phyloP scores from a whole-genome alignment of 768 basidiomycete genomes.

The Termitomyces sp. region DNA sequence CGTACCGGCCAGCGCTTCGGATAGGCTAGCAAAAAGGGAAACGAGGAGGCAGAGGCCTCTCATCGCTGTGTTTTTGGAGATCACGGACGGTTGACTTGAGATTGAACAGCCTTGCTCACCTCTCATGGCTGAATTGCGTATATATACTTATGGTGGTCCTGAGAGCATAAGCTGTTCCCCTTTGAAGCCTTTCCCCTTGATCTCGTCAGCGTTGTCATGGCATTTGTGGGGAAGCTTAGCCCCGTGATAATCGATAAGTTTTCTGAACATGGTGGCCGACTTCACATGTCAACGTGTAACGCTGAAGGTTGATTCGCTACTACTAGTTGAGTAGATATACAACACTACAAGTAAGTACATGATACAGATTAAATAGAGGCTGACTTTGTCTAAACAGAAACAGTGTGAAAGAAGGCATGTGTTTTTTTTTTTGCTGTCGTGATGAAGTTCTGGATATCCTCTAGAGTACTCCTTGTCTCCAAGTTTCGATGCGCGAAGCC shows the following conservation, averaged over 20 bases:
- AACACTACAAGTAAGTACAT: neutral
- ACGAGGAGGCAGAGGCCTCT: constrained; percentile 10
- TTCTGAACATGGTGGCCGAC: neutral
- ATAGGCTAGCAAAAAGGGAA: constrained; percentile 4
- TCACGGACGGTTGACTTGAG: neutral
- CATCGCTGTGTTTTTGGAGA: neutral
- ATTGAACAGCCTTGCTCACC: neutral
- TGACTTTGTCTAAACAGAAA: neutral
- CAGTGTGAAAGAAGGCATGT: neutral
- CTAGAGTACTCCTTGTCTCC: neutral
- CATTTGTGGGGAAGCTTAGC: neutral
- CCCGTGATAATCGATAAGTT: neutral
- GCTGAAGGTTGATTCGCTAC: too few species aligned
- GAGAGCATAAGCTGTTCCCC: constrained; percentile 1
- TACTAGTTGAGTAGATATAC: neutral
- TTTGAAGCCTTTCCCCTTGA: neutral
- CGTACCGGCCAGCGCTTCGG: constrained; percentile 11
- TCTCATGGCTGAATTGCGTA: constrained; percentile 4
- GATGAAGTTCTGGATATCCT: neutral
- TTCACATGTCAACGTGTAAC: neutral
- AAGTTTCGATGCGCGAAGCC: neutral
- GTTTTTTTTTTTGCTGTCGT: neutral
- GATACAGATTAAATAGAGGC: neutral
- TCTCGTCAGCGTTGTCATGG: constrained; percentile 8
- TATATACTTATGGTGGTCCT: neutral